Evolutionary conservation across 768 basidiomycete genomes (phyloP).

Genomic region (Serendipita sp.): DNA sequence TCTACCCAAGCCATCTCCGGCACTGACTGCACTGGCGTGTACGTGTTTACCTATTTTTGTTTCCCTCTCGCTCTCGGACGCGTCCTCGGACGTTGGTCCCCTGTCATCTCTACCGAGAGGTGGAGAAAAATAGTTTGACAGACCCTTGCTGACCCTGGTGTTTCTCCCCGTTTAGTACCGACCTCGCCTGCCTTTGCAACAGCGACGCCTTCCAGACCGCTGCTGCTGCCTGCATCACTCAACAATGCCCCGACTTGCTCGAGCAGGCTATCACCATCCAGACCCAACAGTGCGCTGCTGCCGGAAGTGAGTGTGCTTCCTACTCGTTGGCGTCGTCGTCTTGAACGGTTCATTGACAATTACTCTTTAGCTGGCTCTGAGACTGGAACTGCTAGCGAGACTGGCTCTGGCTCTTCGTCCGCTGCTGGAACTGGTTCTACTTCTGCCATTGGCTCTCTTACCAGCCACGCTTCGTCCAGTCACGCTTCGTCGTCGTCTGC

Average conservation of each 20-base stretch:
- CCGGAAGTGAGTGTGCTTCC: not conserved
- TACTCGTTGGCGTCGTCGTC: not conserved
- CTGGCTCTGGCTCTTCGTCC: not conserved
- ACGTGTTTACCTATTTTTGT: not conserved
- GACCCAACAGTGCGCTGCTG: slow-evolving; percentile 18
- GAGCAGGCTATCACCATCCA: slow-evolving; percentile 19
- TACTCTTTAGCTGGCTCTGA: not conserved
- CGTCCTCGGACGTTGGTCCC: too few species aligned
- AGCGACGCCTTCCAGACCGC: slow-evolving; percentile 22
- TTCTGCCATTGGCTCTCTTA: not conserved
- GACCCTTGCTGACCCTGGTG: too few species aligned
- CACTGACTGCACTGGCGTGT: slow-evolving; percentile 3
- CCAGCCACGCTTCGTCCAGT: not conserved
- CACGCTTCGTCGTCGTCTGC: not conserved
- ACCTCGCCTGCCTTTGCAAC: slow-evolving; percentile 26
- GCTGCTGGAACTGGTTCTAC: not conserved
- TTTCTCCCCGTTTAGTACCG: slow-evolving; percentile 17
- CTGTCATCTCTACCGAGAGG: too few species aligned
- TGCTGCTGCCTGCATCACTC: slow-evolving; percentile 20
- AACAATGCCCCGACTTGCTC: slow-evolving; percentile 22
- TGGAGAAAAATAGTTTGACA: too few species aligned
- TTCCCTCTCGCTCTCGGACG: not conserved
- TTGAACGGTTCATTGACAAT: too few species aligned
- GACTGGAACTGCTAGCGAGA: not conserved
- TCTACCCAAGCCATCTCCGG: not conserved